Evolutionary conservation across 1,139 yeast species (phyloP).

Genomic region (Cylindricascospora bacillispora): DNA sequence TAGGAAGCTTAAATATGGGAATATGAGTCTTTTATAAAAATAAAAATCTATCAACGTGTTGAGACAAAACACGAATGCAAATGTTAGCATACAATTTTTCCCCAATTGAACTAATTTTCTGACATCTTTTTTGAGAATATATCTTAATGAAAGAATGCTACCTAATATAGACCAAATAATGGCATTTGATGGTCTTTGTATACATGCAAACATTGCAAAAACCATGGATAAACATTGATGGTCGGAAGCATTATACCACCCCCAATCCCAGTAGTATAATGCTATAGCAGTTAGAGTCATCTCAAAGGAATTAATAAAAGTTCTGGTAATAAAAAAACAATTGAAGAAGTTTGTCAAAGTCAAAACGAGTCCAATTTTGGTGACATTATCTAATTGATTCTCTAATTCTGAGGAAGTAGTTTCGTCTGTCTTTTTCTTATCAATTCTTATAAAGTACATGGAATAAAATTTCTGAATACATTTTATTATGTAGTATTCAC

Average conservation of each 20-base stretch:
- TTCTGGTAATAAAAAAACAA: slow-evolving; percentile 68
- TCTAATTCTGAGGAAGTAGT: slow-evolving; percentile 1
- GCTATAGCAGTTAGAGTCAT: slow-evolving; percentile 61
- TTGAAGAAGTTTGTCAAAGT: slow-evolving; percentile 69
- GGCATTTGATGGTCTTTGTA: slow-evolving; percentile 75
- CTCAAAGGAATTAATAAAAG: slow-evolving; percentile 81
- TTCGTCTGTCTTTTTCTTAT: slow-evolving; percentile 21
- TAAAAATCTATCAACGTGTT: slow-evolving; percentile 40
- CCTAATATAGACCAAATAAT: slow-evolving; percentile 65
- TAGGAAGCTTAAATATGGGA: slow-evolving; percentile 60
- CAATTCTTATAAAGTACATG: slow-evolving; percentile 21
- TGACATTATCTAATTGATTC: slow-evolving; percentile 4
- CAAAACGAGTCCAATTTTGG: slow-evolving; percentile 25
- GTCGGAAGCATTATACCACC: slow-evolving; percentile 12
- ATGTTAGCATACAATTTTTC: slow-evolving; percentile 13
- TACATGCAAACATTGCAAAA: slow-evolving; percentile 45
- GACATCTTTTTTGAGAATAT: not conserved
- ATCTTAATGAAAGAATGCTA: slow-evolving; percentile 19
- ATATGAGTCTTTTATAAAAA: slow-evolving; percentile 45
- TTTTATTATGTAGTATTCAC: slow-evolving; percentile 49
- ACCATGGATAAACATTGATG: slow-evolving; percentile 14
- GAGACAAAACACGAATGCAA: slow-evolving; percentile 21
- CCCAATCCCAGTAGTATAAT: slow-evolving; percentile 64
- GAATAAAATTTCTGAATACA: slow-evolving; percentile 30
- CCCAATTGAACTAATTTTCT: slow-evolving; percentile 8